Evolutionary conservation across 768 basidiomycete species (phyloP).

Genomic region (Trichaptum fuscoviolaceum): DNA sequence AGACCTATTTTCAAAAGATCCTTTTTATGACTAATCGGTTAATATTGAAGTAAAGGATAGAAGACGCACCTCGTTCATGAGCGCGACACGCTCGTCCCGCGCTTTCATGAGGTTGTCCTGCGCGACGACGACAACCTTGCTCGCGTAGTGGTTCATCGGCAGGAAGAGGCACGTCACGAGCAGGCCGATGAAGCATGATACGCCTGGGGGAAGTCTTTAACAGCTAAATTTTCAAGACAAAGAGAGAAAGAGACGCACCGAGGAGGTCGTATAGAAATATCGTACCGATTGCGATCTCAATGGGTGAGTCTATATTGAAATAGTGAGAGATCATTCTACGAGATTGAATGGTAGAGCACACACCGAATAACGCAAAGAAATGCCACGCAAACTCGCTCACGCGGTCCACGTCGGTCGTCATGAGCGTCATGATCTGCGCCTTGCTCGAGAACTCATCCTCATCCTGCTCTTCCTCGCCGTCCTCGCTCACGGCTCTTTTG

Average conservation of each 20-base stretch:
- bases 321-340: slow-evolving; percentile 2
- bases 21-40: not conserved
- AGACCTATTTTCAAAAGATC: slow-evolving; percentile 36
- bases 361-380: slow-evolving; percentile 68
- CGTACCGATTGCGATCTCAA: slow-evolving; percentile 72
- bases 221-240: not conserved
- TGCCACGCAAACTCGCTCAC: slow-evolving; percentile 84
- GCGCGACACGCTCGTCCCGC: slow-evolving; percentile 80
- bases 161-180: slow-evolving; percentile 62
- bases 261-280: slow-evolving; percentile 74
- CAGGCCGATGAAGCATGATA: slow-evolving; percentile 74
- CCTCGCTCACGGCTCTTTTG: slow-evolving; percentile 22
- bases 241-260: slow-evolving; percentile 34
- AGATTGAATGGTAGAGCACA: slow-evolving; percentile 12
- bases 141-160: slow-evolving; percentile 81
- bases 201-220: slow-evolving; percentile 32
- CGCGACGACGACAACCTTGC: slow-evolving; percentile 69
- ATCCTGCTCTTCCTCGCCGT: slow-evolving; percentile 47
- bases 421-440: slow-evolving; percentile 88
- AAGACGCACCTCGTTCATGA: slow-evolving; percentile 75
- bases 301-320: slow-evolving; percentile 55
- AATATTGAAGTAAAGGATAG: not conserved
- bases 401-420: slow-evolving; percentile 92
- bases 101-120: slow-evolving; percentile 90
- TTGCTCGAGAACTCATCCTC: slow-evolving; percentile 49